These are phyloP conservation scores for Salvia hispanica DNA, from an alignment of 257 asterid genomes.

Conservation along the genomic window DNA sequence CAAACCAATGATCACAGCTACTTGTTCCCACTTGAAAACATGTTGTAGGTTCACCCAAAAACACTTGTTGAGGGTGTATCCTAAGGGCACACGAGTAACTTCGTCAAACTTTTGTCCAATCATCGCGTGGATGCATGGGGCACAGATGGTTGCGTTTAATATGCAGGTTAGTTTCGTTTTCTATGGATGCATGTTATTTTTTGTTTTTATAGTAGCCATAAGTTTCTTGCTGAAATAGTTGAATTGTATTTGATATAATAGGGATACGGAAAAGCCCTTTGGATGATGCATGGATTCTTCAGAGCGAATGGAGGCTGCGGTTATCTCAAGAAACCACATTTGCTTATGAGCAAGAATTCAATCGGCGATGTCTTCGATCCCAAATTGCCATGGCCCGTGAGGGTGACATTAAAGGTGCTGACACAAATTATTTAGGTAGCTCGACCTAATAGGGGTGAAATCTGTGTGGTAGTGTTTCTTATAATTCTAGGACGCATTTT, in stretches of 20 bases:
- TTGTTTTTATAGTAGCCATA: neutral
- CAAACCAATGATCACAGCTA: neutral
- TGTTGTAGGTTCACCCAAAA: slow-evolving; percentile 67
- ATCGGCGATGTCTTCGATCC: slow-evolving; percentile 66
- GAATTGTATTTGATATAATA: slow-evolving; percentile 27
- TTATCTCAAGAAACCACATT: slow-evolving; percentile 68
- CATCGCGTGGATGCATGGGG: slow-evolving; percentile 86
- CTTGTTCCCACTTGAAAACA: too few relatives aligned
- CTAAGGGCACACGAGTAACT: slow-evolving; percentile 80
- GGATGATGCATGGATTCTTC: slow-evolving; percentile 90
- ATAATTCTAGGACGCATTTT: neutral
- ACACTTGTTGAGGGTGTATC: slow-evolving; percentile 66
- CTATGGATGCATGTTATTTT: neutral
- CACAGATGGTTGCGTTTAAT: slow-evolving; percentile 91
- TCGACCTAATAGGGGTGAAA: too few relatives aligned
- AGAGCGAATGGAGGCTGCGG: slow-evolving; percentile 86
- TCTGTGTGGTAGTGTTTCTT: neutral
- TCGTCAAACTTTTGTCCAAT: slow-evolving; percentile 73
- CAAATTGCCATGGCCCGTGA: slow-evolving; percentile 52
- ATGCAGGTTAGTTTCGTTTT: slow-evolving; percentile 64
- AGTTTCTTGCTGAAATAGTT: neutral
- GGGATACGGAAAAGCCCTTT: slow-evolving; percentile 83
- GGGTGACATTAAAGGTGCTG: slow-evolving; percentile 55
- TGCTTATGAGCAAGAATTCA: slow-evolving; percentile 56
- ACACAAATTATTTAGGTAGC: neutral